phyloP scores from a whole-genome alignment of 192 early-diverging fungal genomes.

The Gaertneriomyces sp. region DNA sequence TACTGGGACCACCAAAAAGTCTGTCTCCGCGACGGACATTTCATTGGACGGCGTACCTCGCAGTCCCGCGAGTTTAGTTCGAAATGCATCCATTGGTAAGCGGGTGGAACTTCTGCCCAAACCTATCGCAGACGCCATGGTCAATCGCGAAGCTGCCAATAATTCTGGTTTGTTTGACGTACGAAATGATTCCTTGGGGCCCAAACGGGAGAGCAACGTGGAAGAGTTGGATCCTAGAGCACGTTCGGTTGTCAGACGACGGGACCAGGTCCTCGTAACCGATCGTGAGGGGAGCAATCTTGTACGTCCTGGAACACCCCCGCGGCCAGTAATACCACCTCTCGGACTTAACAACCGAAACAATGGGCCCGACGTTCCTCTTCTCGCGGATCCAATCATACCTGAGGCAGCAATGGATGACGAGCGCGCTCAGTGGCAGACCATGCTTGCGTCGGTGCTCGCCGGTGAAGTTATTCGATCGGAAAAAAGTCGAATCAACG shows the following conservation, averaged over 20 bases:
- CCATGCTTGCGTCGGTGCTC: constrained; percentile 77
- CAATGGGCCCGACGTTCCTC: background rate
- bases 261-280: too few species aligned
- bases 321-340: background rate
- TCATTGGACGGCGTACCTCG: too few species aligned
- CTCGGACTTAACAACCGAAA: constrained; percentile 6
- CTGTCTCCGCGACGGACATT: too few species aligned
- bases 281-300: background rate
- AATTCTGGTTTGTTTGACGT: too few species aligned
- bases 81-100: too few species aligned
- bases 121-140: too few species aligned
- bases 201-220: background rate
- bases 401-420: constrained; percentile 6
- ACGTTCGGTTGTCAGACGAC: background rate
- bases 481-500: constrained; percentile 69
- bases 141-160: too few species aligned
- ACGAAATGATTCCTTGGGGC: too few species aligned
- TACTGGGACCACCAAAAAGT: background rate
- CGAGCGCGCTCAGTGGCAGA: constrained; percentile 82
- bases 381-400: background rate
- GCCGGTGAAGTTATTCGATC: constrained; percentile 79
- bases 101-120: too few species aligned
- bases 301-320: background rate
- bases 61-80: too few species aligned
- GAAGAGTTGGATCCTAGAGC: background rate